Evolutionary conservation across 345 rosid species (phyloP).

Genomic region (Orychophragmus violaceus): DNA sequence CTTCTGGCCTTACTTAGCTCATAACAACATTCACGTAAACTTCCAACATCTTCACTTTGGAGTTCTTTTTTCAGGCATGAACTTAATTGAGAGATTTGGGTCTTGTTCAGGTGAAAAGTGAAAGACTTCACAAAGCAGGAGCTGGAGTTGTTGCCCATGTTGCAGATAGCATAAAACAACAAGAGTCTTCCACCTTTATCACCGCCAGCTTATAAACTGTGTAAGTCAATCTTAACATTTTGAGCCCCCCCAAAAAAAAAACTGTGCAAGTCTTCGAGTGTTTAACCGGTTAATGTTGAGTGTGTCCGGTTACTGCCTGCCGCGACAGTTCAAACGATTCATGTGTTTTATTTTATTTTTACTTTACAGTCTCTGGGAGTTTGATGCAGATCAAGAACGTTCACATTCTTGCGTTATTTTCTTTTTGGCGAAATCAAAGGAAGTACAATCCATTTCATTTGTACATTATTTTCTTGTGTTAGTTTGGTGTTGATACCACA

Average conservation of each 20-base stretch:
- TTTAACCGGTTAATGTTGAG: not conserved
- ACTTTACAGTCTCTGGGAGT: conserved; percentile 14
- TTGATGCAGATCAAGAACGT: not conserved
- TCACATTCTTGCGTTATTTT: not conserved
- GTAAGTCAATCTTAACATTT: no score
- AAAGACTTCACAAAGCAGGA: conserved; percentile 80
- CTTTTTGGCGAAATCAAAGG: not conserved
- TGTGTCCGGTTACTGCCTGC: not conserved
- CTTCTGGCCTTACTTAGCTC: conserved; percentile 92
- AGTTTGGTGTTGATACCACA: conserved; percentile 9
- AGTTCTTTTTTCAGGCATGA: not conserved
- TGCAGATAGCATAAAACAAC: conserved; percentile 83
- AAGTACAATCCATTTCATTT: conserved; percentile 1
- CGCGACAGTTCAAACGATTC: not conserved
- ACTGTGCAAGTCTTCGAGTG: conserved; percentile 4
- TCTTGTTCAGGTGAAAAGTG: conserved; percentile 68
- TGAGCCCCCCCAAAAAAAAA: no score
- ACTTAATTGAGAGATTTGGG: not conserved
- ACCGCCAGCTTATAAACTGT: conserved; percentile 56
- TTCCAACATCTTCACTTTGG: not conserved
- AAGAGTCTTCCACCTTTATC: conserved; percentile 48
- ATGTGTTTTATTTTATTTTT: not conserved
- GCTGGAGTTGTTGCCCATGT: conserved; percentile 91
- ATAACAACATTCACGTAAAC: conserved; percentile 82
- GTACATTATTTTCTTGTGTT: conserved; percentile 19